These are phyloP conservation scores for Xylariomycetidae sp. DNA, from an alignment of 2,329 filamentous ascomycete genomes.

Conservation along the genomic window DNA sequence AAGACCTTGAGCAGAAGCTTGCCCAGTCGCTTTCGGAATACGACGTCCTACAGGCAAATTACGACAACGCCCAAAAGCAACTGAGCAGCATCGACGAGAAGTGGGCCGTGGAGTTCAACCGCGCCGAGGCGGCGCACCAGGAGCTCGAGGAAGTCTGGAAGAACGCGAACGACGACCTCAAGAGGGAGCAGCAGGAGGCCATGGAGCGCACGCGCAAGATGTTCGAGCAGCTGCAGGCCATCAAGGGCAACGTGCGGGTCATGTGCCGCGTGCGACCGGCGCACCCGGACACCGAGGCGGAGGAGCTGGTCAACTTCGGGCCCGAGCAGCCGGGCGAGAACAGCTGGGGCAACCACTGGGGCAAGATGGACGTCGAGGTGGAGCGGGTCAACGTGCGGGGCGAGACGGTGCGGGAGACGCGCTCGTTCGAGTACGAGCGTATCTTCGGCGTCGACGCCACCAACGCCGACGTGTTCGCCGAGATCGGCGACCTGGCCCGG, in stretches of 20 bases:
- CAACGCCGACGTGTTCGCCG: constrained; percentile 85
- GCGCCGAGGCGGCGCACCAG: background rate
- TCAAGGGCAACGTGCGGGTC: background rate
- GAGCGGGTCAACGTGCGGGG: background rate
- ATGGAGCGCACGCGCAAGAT: background rate
- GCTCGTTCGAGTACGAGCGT: constrained; percentile 70
- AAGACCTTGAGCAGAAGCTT: too few relatives aligned
- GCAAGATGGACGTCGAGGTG: background rate
- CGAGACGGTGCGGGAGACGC: background rate
- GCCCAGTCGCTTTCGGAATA: too few relatives aligned
- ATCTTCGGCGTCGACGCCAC: constrained; percentile 74
- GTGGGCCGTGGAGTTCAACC: too few relatives aligned
- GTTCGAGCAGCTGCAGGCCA: background rate
- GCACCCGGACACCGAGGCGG: background rate
- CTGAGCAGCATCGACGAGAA: too few relatives aligned
- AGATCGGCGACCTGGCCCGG: constrained; percentile 94
- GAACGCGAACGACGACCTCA: too few relatives aligned
- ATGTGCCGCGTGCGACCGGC: background rate
- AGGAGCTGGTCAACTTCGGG: background rate
- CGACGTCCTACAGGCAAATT: too few relatives aligned
- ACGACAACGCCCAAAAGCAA: too few relatives aligned
- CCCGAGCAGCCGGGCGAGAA: constrained; percentile 3
- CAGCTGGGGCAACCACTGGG: constrained; percentile 1
- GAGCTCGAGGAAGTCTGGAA: too few relatives aligned
- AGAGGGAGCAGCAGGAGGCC: background rate